Evolutionary conservation across 2,329 filamentous ascomycete genomes (phyloP).

Genomic region (Stachybotrys chlorohalonatus): DNA sequence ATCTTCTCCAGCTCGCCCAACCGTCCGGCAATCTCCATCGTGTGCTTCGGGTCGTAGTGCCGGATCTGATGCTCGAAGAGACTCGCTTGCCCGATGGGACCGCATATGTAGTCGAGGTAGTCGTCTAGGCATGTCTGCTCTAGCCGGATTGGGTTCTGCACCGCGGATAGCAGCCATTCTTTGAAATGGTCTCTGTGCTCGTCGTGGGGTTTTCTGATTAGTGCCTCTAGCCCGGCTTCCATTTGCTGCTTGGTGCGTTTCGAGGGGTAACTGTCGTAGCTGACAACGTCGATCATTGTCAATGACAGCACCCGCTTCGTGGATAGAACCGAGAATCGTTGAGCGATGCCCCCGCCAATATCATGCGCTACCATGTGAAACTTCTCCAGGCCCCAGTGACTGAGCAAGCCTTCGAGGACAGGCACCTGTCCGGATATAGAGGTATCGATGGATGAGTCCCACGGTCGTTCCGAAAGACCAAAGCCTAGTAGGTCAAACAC

Average conservation of each 20-base stretch:
- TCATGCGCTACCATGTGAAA: constrained; percentile 19
- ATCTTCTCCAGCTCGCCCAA: constrained; percentile 13
- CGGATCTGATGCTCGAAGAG: constrained; percentile 22
- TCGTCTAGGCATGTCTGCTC: constrained; percentile 11
- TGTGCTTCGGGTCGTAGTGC: constrained; percentile 23
- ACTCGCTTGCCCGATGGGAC: constrained; percentile 19
- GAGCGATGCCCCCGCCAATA: constrained; percentile 20
- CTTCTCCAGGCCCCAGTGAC: constrained; percentile 14
- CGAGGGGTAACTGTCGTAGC: constrained; percentile 24
- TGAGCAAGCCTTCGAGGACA: constrained; percentile 15
- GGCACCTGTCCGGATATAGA: constrained; percentile 22
- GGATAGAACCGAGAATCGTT: constrained; percentile 15
- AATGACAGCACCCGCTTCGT: constrained; percentile 13
- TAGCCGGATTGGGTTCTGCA: constrained; percentile 9
- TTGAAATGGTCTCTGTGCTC: constrained; percentile 15
- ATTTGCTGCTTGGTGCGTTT: constrained; percentile 19
- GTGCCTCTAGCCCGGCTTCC: constrained; percentile 15
- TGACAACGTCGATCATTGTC: constrained; percentile 19
- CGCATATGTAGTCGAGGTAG: constrained; percentile 21
- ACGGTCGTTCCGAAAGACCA: constrained; percentile 21
- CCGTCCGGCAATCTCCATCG: constrained; percentile 16
- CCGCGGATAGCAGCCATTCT: constrained; percentile 15
- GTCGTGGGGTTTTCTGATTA: constrained; percentile 12
- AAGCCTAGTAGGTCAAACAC: constrained; percentile 22
- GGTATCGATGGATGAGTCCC: constrained; percentile 16